A percentile compares a stretch with the other conserved stretches of the same genome.
Conservation (phyloP, 306 rosid genomes). For the Vigna radiata region DNA sequence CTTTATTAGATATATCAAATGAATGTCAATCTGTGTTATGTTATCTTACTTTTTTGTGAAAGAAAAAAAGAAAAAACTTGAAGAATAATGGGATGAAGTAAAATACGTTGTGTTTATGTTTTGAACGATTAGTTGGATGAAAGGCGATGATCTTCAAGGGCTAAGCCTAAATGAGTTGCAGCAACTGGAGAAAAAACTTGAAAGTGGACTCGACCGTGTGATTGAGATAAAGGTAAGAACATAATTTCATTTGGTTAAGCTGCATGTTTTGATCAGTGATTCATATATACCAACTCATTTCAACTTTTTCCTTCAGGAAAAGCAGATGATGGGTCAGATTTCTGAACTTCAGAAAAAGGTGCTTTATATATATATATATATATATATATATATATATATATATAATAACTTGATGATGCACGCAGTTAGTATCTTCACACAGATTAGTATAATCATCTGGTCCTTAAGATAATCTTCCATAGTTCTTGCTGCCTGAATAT, state of each 20-base stretch:
- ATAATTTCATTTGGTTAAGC: neutral
- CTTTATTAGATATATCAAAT: too few relatives aligned
- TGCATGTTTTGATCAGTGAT: neutral
- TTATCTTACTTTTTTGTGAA: too few relatives aligned
- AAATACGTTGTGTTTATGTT: neutral
- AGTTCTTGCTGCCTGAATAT: neutral
- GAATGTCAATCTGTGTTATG: too few relatives aligned
- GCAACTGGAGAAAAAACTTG: conserved; percentile 46
- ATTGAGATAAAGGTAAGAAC: conserved; percentile 36
- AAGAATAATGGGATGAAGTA: neutral
- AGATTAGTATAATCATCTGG: neutral
- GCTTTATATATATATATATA: neutral
- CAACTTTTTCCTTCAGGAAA: conserved; percentile 45
- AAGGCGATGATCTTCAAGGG: conserved; percentile 49
- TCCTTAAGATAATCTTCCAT: neutral
- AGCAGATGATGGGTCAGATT: conserved; percentile 40
- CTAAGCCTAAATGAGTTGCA: conserved; percentile 40
- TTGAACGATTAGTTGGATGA: conserved; percentile 38
- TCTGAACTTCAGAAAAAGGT: conserved; percentile 46
- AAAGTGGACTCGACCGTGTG: conserved; percentile 42
- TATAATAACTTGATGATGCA: conserved; percentile 16
- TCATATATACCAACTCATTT: conserved; percentile 5
- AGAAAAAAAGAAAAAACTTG: neutral
- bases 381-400: neutral
- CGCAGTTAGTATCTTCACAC: neutral